These are phyloP conservation scores for Dalechampia spathulata DNA, from an alignment of 441 rosid species.

Conservation along the genomic window DNA sequence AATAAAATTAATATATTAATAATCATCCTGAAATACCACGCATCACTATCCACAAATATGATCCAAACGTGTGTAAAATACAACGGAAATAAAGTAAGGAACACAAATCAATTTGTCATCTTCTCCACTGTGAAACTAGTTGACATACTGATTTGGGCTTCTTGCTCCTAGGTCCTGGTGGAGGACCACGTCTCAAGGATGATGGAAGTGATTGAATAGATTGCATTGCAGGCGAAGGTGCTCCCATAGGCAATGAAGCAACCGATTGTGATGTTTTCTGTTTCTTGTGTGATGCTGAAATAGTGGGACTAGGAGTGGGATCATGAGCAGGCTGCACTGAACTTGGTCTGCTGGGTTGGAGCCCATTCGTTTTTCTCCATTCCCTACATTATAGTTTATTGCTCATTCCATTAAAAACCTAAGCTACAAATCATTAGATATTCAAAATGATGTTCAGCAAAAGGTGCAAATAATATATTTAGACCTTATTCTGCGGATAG, in stretches of 20 bases:
- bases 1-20: too few species aligned
- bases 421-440: conserved; percentile 16
- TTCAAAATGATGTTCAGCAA: conserved; percentile 11
- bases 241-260: conserved; percentile 75
- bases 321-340: conserved; percentile 66
- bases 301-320: conserved; percentile 70
- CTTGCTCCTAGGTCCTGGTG: conserved; percentile 66
- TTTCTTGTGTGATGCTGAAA: conserved; percentile 92
- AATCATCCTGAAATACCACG: too few species aligned
- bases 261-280: conserved; percentile 84
- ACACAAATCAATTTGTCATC: not conserved
- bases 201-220: conserved; percentile 78
- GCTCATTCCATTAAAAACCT: conserved; percentile 23
- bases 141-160: conserved; percentile 84
- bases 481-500: conserved; percentile 85
- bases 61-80: too few species aligned
- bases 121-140: conserved; percentile 1
- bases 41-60: too few species aligned
- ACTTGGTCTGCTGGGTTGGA: conserved; percentile 62
- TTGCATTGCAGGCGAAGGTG: conserved; percentile 80
- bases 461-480: conserved; percentile 16
- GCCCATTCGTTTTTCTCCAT: conserved; percentile 78
- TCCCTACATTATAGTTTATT: conserved; percentile 52
- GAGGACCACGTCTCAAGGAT: conserved; percentile 69
- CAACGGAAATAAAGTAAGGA: not conserved